These are phyloP conservation scores for Beauveria medogensis DNA, from an alignment of 2,329 filamentous ascomycete genomes.

Conservation along the genomic window DNA sequence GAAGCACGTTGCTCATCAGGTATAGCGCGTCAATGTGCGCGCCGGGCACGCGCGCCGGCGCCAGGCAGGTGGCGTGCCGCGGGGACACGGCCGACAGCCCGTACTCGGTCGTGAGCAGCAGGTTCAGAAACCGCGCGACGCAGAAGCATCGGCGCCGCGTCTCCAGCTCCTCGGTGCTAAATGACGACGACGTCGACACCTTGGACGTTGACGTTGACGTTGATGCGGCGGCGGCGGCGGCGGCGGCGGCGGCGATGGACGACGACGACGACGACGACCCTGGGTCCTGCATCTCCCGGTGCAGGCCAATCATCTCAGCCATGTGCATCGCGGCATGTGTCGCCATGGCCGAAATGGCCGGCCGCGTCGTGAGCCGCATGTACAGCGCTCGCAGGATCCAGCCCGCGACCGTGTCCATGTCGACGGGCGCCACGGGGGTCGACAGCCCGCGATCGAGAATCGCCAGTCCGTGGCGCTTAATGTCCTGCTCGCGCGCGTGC, in stretches of 20 bases:
- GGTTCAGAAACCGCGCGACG: conserved; percentile 14
- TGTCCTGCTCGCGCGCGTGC: conserved; percentile 10
- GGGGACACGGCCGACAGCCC: conserved; percentile 9
- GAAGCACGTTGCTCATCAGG: conserved; percentile 1
- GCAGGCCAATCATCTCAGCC: conserved; percentile 13
- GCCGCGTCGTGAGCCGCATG: conserved; percentile 14
- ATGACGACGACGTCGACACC: not conserved
- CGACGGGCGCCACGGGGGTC: conserved; percentile 2
- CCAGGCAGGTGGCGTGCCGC: not conserved
- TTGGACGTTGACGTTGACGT: not conserved
- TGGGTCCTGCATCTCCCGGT: conserved; percentile 7
- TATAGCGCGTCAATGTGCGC: conserved; percentile 1
- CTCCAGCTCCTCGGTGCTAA: conserved; percentile 10
- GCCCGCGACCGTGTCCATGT: conserved; percentile 14
- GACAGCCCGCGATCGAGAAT: conserved; percentile 11
- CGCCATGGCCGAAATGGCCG: conserved; percentile 13
- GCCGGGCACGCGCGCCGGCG: not conserved
- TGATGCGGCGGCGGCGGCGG: not conserved
- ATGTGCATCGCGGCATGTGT: conserved; percentile 14
- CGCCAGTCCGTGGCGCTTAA: conserved; percentile 10
- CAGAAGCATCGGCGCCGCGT: conserved; percentile 11
- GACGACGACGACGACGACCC: too few relatives aligned
- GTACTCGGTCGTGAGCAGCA: conserved; percentile 14
- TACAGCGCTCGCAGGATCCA: conserved; percentile 15
- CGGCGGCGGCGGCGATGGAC: not conserved